Conservation (phyloP, 2,329 filamentous ascomycete genomes). For the Colletotrichum theobromicola region DNA sequence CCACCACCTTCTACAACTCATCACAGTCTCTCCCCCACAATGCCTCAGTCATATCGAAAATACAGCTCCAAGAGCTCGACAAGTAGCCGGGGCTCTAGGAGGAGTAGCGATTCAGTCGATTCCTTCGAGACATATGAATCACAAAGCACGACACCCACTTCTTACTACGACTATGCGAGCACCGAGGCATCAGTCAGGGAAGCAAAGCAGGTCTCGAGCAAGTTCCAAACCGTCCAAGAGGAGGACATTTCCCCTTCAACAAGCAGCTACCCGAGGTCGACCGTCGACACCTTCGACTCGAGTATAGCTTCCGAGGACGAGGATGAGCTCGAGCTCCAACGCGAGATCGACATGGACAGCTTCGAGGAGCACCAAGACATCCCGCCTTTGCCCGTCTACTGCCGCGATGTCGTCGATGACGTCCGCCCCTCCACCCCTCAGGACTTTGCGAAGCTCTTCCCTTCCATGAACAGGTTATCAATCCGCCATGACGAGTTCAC, state of each 20-base stretch:
- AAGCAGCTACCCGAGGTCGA: constrained; percentile 58
- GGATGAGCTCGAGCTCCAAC: constrained; percentile 48
- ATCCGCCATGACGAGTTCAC: constrained; percentile 93
- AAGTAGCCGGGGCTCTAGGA: constrained; percentile 43
- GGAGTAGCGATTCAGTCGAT: constrained; percentile 48
- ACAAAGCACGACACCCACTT: constrained; percentile 53
- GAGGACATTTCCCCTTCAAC: constrained; percentile 46
- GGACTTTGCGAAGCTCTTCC: constrained; percentile 86
- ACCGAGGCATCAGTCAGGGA: constrained; percentile 42
- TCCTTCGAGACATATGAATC: constrained; percentile 49
- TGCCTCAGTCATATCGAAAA: constrained; percentile 39
- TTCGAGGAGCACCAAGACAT: constrained; percentile 39
- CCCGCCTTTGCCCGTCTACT: constrained; percentile 62
- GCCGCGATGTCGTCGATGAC: constrained; percentile 67
- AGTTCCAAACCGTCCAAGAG: constrained; percentile 24
- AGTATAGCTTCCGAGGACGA: constrained; percentile 68
- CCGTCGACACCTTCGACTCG: constrained; percentile 82
- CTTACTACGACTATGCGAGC: constrained; percentile 47
- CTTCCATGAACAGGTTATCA: constrained; percentile 78
- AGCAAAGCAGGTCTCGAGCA: constrained; percentile 3
- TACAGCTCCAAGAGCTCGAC: constrained; percentile 41
- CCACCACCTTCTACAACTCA: background rate
- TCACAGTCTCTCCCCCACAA: constrained; percentile 21
- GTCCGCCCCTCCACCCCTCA: constrained; percentile 79
- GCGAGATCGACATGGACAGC: constrained; percentile 39